Conservation (phyloP, 768 basidiomycete species). For the Naganishia friedmannii region DNA sequence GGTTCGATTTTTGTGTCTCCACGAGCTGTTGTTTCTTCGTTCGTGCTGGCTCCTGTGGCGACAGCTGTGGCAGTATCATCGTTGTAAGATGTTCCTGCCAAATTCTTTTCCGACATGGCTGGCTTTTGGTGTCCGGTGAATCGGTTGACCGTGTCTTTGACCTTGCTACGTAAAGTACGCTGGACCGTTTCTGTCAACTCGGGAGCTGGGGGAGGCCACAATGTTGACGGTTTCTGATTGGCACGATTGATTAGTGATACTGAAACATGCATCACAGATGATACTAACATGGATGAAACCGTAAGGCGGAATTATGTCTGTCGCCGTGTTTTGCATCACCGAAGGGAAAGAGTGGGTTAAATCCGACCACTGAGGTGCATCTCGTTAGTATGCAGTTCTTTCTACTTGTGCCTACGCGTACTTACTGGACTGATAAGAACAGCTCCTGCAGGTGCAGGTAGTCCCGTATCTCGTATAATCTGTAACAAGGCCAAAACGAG, state of each 20-base stretch:
- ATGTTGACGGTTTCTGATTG: conserved; percentile 50
- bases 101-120: conserved; percentile 1
- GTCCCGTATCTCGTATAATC: conserved; percentile 71
- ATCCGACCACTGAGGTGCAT: conserved; percentile 55
- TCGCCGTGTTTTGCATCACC: conserved; percentile 75
- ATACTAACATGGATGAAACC: conserved; percentile 52
- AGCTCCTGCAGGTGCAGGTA: conserved; percentile 82
- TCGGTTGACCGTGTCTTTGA: conserved; percentile 41
- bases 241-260: neutral
- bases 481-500: conserved; percentile 78
- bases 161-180: conserved; percentile 37
- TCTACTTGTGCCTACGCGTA: neutral
- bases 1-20: conserved; percentile 30
- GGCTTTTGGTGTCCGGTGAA: conserved; percentile 29
- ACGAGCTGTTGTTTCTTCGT: conserved; percentile 28
- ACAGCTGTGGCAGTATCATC: conserved; percentile 22
- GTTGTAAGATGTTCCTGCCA: neutral
- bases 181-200: conserved; percentile 49
- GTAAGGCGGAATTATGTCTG: conserved; percentile 57
- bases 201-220: conserved; percentile 53
- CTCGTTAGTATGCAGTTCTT: neutral
- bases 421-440: conserved; percentile 91
- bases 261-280: neutral
- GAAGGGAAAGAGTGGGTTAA: conserved; percentile 95
- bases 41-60: neutral